Percentiles rank a stretch among this genome's conserved stretches.
Evolutionary conservation across 2,329 filamentous ascomycete genomes (phyloP).

Genomic region (Penicillium sp.): DNA sequence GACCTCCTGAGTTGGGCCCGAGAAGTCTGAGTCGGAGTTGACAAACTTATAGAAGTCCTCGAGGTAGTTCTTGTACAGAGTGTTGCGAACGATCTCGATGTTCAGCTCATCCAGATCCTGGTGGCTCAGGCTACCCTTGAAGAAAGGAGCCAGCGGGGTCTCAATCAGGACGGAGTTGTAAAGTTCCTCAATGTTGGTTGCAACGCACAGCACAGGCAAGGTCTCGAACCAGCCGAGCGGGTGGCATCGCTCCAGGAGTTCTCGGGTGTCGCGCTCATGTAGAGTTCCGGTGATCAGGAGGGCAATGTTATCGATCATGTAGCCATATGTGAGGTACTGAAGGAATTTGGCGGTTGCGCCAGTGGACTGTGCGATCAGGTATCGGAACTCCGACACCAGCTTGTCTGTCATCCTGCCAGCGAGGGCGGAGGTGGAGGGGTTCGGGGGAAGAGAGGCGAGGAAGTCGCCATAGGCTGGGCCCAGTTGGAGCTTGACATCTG

Average conservation of each 20-base stretch:
- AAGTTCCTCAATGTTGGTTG: conserved; percentile 96
- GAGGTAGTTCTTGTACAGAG: conserved; percentile 98
- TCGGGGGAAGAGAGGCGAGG: conserved; percentile 87
- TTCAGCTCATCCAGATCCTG: conserved; percentile 98
- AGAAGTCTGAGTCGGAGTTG: conserved; percentile 82
- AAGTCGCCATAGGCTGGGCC: conserved; percentile 97
- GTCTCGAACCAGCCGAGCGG: conserved; percentile 99
- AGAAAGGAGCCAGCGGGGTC: conserved; percentile 92
- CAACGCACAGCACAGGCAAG: conserved; percentile 95
- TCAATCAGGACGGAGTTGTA: conserved; percentile 98
- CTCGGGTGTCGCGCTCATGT: conserved; percentile 93
- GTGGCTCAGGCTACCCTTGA: conserved; percentile 94
- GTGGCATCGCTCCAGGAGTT: conserved; percentile 92
- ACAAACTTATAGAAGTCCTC: conserved; percentile 97
- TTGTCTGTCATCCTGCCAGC: conserved; percentile 97
- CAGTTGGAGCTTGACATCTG: conserved; percentile 97
- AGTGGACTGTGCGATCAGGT: conserved; percentile 89
- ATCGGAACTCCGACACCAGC: conserved; percentile 94
- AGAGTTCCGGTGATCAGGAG: conserved; percentile 96
- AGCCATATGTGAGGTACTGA: conserved; percentile 97
- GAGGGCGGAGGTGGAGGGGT: conserved; percentile 92
- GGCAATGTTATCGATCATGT: conserved; percentile 99
- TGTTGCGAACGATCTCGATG: conserved; percentile 98
- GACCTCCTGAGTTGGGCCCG: conserved; percentile 83
- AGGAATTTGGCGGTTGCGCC: conserved; percentile 92